Base-by-base conservation (phyloP, 768 basidiomycete genomes). In the Leucocoprinus birnbaumii region DNA sequence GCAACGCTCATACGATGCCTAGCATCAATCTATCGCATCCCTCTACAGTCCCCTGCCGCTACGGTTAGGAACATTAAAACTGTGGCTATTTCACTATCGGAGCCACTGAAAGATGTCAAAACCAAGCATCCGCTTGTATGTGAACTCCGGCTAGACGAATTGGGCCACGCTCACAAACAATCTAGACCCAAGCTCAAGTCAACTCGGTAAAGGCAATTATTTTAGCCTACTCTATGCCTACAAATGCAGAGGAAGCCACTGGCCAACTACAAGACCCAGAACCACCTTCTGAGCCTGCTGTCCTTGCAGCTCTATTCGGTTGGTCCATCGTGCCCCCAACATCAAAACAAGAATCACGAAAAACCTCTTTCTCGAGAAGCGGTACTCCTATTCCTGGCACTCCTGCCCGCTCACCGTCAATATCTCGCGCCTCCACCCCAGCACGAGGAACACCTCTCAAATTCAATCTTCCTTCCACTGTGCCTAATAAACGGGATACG, bases 121-220 rank as follows among this genome's bases (percentile, higher is more conserved):
- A 75, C 88, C 49, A 85, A 82, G 62, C 90, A 93, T 61, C 90
- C 91, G 35, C 71, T 93, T 51, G 91, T 92, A 65, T 40, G 81
- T 68, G 11, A 0, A n/a, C 9, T n/a, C 8, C 16, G 0, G 6
- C 26, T 31, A 14, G 19, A 21, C 3, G 16, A 5, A 18, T 10
- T 18, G 1, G n/a, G 10, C 6, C 18, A 10, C 13, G 1, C 5
- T 34, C 48, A 53, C 53, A 16, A 21, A 47, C 31, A 42, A 34
- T 31, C 3, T 59, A 92, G 89, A 82, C 80, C 1, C 61, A 77
- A 19, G 76, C 70, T 0, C 87, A 91, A 62, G 67, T 86, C 2
- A 74, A 74, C 35, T 75, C 80, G 6, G 65, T 91, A 27, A 67
- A 70, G 26, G 71, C 79, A 5, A 75, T 80, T 4, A 66, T 89